Conservation (phyloP, 768 basidiomycete species). For the Suillus decipiens region DNA sequence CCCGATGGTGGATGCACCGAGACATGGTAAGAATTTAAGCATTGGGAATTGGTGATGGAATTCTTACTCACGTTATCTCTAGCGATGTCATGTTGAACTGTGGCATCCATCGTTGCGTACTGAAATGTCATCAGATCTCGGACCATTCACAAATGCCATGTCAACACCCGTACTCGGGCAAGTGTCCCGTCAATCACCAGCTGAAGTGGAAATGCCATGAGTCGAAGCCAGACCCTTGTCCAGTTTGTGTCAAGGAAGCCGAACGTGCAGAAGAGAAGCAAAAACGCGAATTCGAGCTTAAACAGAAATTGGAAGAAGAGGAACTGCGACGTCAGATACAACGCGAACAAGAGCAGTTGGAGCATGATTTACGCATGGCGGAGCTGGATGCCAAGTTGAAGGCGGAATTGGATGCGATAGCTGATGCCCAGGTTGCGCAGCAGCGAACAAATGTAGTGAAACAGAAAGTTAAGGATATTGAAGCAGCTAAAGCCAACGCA, state of each 20-base stretch:
- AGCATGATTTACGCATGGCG: slow-evolving; percentile 43
- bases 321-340: slow-evolving; percentile 32
- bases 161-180: slow-evolving; percentile 32
- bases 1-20: slow-evolving; percentile 66
- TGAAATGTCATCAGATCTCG: slow-evolving; percentile 58
- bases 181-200: slow-evolving; percentile 48
- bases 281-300: slow-evolving; percentile 36
- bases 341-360: slow-evolving; percentile 46
- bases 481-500: slow-evolving; percentile 30
- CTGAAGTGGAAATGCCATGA: slow-evolving; percentile 46
- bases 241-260: slow-evolving; percentile 46
- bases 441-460: slow-evolving; percentile 37
- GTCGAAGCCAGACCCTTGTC: slow-evolving; percentile 39
- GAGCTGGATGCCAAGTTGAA: slow-evolving; percentile 46
- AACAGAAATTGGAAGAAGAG: slow-evolving; percentile 45
- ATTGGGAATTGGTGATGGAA: neutral
- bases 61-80: slow-evolving; percentile 3
- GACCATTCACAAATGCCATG: slow-evolving; percentile 62
- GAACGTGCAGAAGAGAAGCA: slow-evolving; percentile 44
- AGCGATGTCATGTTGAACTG: slow-evolving; percentile 56
- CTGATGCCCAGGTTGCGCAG: slow-evolving; percentile 39
- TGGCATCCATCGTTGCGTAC: slow-evolving; percentile 53
- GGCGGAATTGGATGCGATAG: slow-evolving; percentile 30
- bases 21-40: slow-evolving; percentile 53
- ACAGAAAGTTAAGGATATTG: slow-evolving; percentile 50